These are phyloP conservation scores for Aspergillus cristatus DNA, from an alignment of 495 filamentous ascomycete genomes.

Conservation along the genomic window DNA sequence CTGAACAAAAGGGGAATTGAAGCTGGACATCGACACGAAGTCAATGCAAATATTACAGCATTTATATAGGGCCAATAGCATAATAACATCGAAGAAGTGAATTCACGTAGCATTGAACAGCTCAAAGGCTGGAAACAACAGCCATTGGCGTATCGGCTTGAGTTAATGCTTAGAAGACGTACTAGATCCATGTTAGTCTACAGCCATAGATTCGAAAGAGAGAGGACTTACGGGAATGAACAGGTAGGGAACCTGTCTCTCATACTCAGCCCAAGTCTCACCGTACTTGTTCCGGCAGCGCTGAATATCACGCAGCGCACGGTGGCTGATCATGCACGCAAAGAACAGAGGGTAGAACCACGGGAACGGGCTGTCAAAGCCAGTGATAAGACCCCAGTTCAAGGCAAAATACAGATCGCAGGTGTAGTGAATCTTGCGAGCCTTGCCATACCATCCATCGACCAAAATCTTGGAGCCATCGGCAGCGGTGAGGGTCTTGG, in stretches of 20 bases:
- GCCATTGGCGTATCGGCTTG: too few relatives aligned
- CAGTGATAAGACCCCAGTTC: constrained; percentile 56
- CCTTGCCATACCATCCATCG: constrained; percentile 90
- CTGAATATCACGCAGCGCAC: constrained; percentile 75
- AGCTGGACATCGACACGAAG: too few relatives aligned
- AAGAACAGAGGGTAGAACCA: constrained; percentile 98
- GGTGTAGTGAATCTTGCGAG: constrained; percentile 92
- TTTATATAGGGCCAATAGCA: too few relatives aligned
- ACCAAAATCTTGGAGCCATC: constrained; percentile 74
- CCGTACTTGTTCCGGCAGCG: constrained; percentile 85
- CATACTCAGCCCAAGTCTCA: constrained; percentile 84
- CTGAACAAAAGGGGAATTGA: too few relatives aligned
- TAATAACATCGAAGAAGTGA: constrained; percentile 1
- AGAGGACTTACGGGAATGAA: constrained; percentile 87
- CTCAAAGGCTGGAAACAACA: background rate
- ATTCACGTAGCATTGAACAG: too few relatives aligned
- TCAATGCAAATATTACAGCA: too few relatives aligned
- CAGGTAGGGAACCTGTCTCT: constrained; percentile 77
- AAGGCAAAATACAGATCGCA: constrained; percentile 76
- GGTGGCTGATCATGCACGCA: constrained; percentile 80
- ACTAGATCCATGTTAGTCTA: constrained; percentile 11
- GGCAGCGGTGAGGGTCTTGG: constrained; percentile 70
- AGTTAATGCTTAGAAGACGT: constrained; percentile 29
- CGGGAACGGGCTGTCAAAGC: constrained; percentile 74
- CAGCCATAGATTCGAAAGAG: background rate